Evolutionary conservation across 2,329 filamentous ascomycete genomes (phyloP), one percentile per base, ranked within the genome.

Genomic region (Phoma sp.): DNA sequence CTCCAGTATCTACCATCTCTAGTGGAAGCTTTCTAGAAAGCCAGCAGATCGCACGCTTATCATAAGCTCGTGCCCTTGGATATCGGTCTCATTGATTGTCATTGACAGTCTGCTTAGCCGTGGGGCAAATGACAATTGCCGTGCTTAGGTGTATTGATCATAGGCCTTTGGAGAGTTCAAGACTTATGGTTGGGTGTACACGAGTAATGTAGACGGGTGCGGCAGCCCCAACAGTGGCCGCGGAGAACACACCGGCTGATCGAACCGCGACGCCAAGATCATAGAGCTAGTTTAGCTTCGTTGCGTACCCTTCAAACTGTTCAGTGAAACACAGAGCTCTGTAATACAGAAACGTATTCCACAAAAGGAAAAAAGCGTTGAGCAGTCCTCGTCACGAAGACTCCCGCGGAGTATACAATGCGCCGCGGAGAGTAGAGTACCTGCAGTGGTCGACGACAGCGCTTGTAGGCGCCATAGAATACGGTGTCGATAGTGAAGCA

Each of bases 191-290:
- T 25, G 23, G 23, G 30, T 52, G 49, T 14, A 18, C 23, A 23
- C 30, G 49, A 52, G 49, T 41, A 47, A 52, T 40, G 37, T n/a
- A 30, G 14, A 27, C 18, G n/a, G 27, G 27, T 29, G 27, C 27
- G 18, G 18, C 18, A 18, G 18, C 18, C 18, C 18, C 18, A 18
- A 18, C 18, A 18, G 18, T 18, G 18, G 18, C 18, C 18, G 18
- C 18, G 18, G 18, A 18, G 18, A 18, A 1, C 18, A 2, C 18
- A 18, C 18, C 18, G 18, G 18, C 18, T 18, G 18, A 18, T 18
- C 18, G 18, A 18, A 18, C 18, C 18, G 18, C 18, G 18, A 18
- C 18, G 18, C 18, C 2, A 18, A 18, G 18, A 29, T 29, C 27
- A 29, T 29, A 29, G 27, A 29, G 18, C 18, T 18, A 18, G 11